phyloP scores from a whole-genome alignment of 2,329 filamentous ascomycete genomes.

The Trichoderma sp. region DNA sequence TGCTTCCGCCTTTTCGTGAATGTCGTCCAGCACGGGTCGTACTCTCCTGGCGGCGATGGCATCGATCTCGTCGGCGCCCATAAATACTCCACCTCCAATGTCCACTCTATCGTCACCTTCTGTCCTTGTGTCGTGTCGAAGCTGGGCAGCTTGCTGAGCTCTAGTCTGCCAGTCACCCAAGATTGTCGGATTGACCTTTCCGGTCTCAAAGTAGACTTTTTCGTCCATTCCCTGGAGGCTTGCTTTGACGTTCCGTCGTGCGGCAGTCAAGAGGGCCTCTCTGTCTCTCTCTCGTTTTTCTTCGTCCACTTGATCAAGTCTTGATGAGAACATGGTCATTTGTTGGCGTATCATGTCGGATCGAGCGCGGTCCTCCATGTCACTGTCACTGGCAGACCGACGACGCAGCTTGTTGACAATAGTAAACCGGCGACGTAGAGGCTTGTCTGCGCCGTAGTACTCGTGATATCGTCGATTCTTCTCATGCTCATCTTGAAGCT shows the following conservation, averaged over 20 bases:
- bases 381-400: constrained; percentile 66
- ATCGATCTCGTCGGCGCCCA: constrained; percentile 75
- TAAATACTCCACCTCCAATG: constrained; percentile 76
- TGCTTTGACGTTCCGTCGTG: constrained; percentile 81
- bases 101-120: constrained; percentile 56
- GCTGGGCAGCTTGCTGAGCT: constrained; percentile 66
- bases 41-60: constrained; percentile 73
- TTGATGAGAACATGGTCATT: constrained; percentile 73
- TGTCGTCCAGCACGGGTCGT: constrained; percentile 81
- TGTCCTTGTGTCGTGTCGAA: constrained; percentile 60
- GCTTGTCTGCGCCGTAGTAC: constrained; percentile 63
- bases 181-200: constrained; percentile 65
- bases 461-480: constrained; percentile 64
- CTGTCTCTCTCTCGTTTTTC: constrained; percentile 74
- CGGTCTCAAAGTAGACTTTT: constrained; percentile 72
- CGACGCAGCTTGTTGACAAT: constrained; percentile 56
- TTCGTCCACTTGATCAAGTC: constrained; percentile 65
- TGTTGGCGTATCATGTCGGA: constrained; percentile 72
- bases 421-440: constrained; percentile 45
- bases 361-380: constrained; percentile 62
- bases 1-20: constrained; percentile 72
- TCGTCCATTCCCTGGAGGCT: constrained; percentile 79
- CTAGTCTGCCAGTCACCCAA: constrained; percentile 76
- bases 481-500: constrained; percentile 69
- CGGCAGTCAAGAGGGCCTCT: constrained; percentile 70